phyloP scores from a whole-genome alignment of 805 yeast genomes.

The Sugiyamaella lignohabitans region DNA sequence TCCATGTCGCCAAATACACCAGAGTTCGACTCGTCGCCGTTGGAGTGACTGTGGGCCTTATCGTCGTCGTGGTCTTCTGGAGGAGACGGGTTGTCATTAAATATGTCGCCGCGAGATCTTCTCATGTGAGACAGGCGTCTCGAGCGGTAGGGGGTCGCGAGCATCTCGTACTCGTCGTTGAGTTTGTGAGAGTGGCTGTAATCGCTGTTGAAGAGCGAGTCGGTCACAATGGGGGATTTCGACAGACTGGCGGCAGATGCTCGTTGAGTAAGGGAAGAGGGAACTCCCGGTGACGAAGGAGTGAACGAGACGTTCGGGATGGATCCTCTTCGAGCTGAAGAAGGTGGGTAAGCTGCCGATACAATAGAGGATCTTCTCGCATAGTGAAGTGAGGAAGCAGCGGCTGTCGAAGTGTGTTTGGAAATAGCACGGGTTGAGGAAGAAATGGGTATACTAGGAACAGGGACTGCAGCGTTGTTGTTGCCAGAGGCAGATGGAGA shows the following conservation, averaged over 20 bases:
- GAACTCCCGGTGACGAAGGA: slow-evolving; percentile 8
- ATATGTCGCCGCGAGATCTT: slow-evolving; percentile 8
- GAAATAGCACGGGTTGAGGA: slow-evolving; percentile 16
- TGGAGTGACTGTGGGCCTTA: slow-evolving; percentile 19
- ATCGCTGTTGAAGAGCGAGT: slow-evolving; percentile 11
- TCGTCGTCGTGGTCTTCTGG: slow-evolving; percentile 25
- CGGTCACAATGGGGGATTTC: slow-evolving; percentile 15
- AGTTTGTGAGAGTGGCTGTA: neutral
- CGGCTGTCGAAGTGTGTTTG: slow-evolving; percentile 5
- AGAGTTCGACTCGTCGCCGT: slow-evolving; percentile 23
- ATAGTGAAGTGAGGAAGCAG: neutral
- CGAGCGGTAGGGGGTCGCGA: slow-evolving; percentile 18
- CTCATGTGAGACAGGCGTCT: slow-evolving; percentile 21
- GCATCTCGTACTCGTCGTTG: slow-evolving; percentile 18
- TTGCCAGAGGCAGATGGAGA: slow-evolving; percentile 7
- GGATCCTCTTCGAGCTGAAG: slow-evolving; percentile 15
- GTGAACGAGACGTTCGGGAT: slow-evolving; percentile 6
- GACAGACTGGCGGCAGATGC: slow-evolving; percentile 8
- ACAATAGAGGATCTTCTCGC: slow-evolving; percentile 12
- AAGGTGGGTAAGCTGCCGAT: slow-evolving; percentile 13
- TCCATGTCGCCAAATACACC: slow-evolving; percentile 37
- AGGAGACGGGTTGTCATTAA: slow-evolving; percentile 6
- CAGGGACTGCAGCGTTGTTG: neutral
- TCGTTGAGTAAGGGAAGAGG: slow-evolving; percentile 1
- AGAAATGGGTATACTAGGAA: slow-evolving; percentile 14